Base-by-base conservation (phyloP, 2,329 filamentous ascomycete species). In the Paecilomyces fulvus region DNA sequence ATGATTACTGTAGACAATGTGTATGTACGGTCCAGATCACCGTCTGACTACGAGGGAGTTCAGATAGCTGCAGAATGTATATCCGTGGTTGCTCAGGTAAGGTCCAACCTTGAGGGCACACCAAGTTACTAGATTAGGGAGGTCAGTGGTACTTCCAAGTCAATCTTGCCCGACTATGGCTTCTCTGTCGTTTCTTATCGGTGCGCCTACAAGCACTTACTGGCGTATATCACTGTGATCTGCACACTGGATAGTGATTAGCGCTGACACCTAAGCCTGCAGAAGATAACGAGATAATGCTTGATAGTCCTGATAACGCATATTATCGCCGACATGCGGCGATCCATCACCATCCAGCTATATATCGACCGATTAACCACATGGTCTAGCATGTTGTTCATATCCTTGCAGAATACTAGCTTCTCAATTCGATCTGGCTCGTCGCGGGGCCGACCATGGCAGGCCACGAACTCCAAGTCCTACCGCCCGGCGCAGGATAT, bases 401-500 rank as follows among this genome's bases (percentile, higher is more conserved):
- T n/a, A 37, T 37, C 33, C 33, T 37, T n/a, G 33, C 12, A n/a
- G 33, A 7, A 37, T 37, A n/a, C n/a, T 12, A n/a, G 33, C 33
- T n/a, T 14, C 33, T 37, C n/a, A 37, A n/a, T n/a, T n/a, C 33
- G 7, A 37, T n/a, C 33, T 37, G n/a, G 14, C 33, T 37, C 12
- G 33, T 37, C 33, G 33, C 12, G 31, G 4, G 4, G n/a, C 20
- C 23, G 46, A 25, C 12, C 46, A 49, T 49, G 46, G 46, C 46
- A 25, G 46, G 46, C 6, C 20, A 49, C 46, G 46, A 49, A 8
- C 46, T 49, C 17, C 46, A 49, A 10, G 23, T 49, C 46, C 17
- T 49, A 14, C 46, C 46, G 46, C 67, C 71, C 1, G 75, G 75
- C 10, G 75, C 74, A 6, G 78, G 78, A 46, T 80, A 80, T 67